Evolutionary conservation across 345 rosid genomes (phyloP).

Genomic region (Trapa bicornis): DNA sequence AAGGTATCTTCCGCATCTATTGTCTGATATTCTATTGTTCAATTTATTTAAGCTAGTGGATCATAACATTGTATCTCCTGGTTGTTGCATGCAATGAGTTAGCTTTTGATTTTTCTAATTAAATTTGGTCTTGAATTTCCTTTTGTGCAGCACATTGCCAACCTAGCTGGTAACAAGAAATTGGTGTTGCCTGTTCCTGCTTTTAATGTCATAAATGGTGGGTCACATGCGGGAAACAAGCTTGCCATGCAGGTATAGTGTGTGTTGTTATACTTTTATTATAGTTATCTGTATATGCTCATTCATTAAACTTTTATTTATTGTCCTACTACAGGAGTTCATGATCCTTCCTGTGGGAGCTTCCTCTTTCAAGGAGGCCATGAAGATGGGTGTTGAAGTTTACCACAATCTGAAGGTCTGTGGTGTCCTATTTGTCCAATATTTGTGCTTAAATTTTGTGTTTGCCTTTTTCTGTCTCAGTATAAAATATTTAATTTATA

Average conservation of each 20-base stretch:
- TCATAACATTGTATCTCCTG: too few species aligned
- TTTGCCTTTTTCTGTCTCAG: not conserved
- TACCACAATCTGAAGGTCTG: conserved; percentile 56
- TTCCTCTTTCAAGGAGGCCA: conserved; percentile 55
- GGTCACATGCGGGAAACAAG: conserved; percentile 59
- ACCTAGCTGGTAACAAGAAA: conserved; percentile 49
- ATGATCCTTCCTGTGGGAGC: conserved; percentile 66
- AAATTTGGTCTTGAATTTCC: not conserved
- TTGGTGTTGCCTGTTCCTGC: conserved; percentile 62
- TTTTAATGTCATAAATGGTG: conserved; percentile 60
- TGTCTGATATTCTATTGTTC: not conserved
- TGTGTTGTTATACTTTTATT: too few species aligned
- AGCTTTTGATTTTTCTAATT: too few species aligned
- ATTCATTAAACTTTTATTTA: too few species aligned
- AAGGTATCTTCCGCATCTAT: conserved; percentile 19
- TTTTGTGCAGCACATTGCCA: conserved; percentile 50
- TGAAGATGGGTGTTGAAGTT: conserved; percentile 69
- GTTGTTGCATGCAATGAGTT: too few species aligned
- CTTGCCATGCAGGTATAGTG: conserved; percentile 26
- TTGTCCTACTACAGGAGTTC: conserved; percentile 35
- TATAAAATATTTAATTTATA: too few species aligned
- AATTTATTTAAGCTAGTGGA: not conserved
- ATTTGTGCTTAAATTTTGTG: not conserved
- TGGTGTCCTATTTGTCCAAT: not conserved
- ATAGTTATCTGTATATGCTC: too few species aligned